phyloP scores from a whole-genome alignment of 2,329 filamentous ascomycete species.

The Cladophialophora immunda region DNA sequence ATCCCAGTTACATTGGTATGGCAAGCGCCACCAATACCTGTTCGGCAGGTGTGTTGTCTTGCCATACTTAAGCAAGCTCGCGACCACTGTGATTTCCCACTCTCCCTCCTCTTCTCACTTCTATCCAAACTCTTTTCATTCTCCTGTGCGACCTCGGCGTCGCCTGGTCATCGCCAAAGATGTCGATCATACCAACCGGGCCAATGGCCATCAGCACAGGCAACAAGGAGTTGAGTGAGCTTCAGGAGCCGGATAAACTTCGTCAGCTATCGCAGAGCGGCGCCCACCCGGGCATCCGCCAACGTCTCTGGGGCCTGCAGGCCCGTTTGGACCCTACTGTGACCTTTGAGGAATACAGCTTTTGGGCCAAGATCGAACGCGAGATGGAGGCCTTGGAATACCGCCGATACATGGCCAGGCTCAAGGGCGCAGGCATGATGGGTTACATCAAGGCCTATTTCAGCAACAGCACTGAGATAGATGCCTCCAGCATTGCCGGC shows the following conservation, averaged over 20 bases:
- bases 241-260: constrained; percentile 11
- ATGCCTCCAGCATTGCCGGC: not conserved
- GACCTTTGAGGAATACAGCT: constrained; percentile 23
- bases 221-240: constrained; percentile 11
- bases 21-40: not conserved
- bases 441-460: constrained; percentile 20
- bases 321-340: constrained; percentile 18
- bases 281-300: constrained; percentile 5
- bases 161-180: constrained; percentile 4
- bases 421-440: constrained; percentile 6
- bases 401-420: constrained; percentile 5
- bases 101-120: not conserved
- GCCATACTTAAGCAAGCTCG: not conserved
- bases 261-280: constrained; percentile 9
- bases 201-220: constrained; percentile 13
- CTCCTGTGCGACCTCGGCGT: not conserved
- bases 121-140: not conserved
- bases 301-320: constrained; percentile 8
- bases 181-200: constrained; percentile 16
- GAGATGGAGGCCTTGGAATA: constrained; percentile 17
- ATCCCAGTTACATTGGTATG: not conserved
- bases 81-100: not conserved
- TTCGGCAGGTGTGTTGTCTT: not conserved
- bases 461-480: constrained; percentile 2
- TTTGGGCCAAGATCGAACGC: constrained; percentile 21